Evolutionary conservation across 305 asterid species (phyloP).

Genomic region (Fraxinus baroniana): DNA sequence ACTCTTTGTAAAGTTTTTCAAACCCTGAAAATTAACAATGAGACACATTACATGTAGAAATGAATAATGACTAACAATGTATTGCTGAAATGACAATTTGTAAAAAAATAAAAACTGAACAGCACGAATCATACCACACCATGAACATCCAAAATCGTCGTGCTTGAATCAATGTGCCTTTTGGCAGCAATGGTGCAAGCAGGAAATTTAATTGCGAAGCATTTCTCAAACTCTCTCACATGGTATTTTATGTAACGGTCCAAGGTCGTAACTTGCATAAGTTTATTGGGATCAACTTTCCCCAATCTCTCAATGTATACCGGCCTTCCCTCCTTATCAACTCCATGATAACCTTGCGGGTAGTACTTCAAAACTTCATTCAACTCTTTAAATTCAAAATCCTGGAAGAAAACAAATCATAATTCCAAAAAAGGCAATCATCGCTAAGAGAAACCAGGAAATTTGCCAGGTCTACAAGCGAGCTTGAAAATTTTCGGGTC

Average conservation of each 20-base stretch:
- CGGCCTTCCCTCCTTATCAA: constrained; percentile 94
- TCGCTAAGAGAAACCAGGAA: not conserved
- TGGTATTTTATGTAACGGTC: constrained; percentile 86
- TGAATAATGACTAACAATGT: not conserved
- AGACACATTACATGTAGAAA: constrained; percentile 7
- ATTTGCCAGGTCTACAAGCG: not conserved
- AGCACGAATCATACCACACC: constrained; percentile 71
- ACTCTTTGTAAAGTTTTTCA: constrained; percentile 60
- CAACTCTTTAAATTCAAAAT: constrained; percentile 78
- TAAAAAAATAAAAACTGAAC: not conserved
- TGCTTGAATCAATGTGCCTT: constrained; percentile 93
- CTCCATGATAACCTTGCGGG: constrained; percentile 98
- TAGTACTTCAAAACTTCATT: constrained; percentile 79
- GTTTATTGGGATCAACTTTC: constrained; percentile 85
- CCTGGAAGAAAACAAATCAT: constrained; percentile 40
- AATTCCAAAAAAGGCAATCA: not conserved
- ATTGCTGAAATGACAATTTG: not conserved
- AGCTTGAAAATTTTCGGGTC: not conserved
- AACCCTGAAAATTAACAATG: constrained; percentile 45
- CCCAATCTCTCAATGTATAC: constrained; percentile 93
- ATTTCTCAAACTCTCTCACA: constrained; percentile 83
- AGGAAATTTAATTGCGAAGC: constrained; percentile 80
- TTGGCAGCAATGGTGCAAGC: constrained; percentile 96
- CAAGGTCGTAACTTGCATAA: constrained; percentile 91
- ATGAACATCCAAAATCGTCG: constrained; percentile 95